A percentile compares a stretch with the other conserved stretches of the same genome.
These are phyloP conservation scores for Sporothrix humicola DNA, from an alignment of 2,329 filamentous ascomycete species.

Conservation along the genomic window DNA sequence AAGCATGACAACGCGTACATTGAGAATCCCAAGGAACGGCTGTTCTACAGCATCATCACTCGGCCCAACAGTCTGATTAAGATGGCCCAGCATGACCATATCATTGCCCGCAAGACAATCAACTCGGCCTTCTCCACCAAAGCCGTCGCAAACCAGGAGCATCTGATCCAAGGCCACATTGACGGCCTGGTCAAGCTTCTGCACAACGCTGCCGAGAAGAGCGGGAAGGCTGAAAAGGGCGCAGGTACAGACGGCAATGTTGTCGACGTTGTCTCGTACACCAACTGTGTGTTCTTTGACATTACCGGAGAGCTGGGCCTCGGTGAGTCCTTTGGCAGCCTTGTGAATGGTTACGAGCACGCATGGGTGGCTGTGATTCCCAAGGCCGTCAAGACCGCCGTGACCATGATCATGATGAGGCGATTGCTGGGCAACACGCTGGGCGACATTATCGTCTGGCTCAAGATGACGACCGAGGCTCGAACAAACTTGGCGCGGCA, in stretches of 20 bases:
- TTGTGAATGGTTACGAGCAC: slow-evolving; percentile 41
- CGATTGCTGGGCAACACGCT: slow-evolving; percentile 30
- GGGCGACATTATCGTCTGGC: background rate
- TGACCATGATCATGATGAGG: background rate
- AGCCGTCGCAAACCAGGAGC: slow-evolving; percentile 35
- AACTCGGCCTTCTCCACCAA: slow-evolving; percentile 36
- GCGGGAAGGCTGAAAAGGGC: background rate
- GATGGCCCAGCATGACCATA: slow-evolving; percentile 30
- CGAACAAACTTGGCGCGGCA: slow-evolving; percentile 18
- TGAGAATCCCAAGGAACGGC: slow-evolving; percentile 34
- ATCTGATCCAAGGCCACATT: slow-evolving; percentile 31
- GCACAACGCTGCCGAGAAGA: slow-evolving; percentile 19
- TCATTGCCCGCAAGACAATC: slow-evolving; percentile 28
- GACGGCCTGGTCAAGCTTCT: slow-evolving; percentile 32
- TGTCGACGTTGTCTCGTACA: slow-evolving; percentile 55
- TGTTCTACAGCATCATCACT: slow-evolving; percentile 27
- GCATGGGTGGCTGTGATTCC: slow-evolving; percentile 43
- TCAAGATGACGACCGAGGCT: slow-evolving; percentile 7
- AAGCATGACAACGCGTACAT: background rate
- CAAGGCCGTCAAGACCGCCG: slow-evolving; percentile 38
- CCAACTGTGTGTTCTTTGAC: slow-evolving; percentile 48
- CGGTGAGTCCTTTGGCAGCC: slow-evolving; percentile 50
- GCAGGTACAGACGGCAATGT: slow-evolving; percentile 25
- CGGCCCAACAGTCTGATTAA: slow-evolving; percentile 31
- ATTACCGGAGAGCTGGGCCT: slow-evolving; percentile 53